phyloP scores from a whole-genome alignment of 495 filamentous ascomycete genomes.

The Entonaema liquescens region DNA sequence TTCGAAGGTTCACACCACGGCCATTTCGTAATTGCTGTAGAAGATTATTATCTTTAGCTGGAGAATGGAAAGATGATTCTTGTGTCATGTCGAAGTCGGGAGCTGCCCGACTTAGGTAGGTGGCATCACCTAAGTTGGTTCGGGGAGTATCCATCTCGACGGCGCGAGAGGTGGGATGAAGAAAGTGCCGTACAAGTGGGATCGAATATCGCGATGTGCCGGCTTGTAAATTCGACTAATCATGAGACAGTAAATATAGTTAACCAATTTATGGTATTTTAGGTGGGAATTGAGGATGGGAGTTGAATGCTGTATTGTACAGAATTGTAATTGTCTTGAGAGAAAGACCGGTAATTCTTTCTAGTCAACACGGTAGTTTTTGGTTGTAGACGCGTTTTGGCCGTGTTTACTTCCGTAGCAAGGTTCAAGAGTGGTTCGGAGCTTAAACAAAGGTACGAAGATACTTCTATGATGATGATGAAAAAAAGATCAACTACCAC shows the following conservation, averaged over 20 bases:
- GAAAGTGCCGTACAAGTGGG: conserved; percentile 29
- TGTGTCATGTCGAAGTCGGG: conserved; percentile 81
- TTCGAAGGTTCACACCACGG: conserved; percentile 68
- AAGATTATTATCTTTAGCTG: conserved; percentile 78
- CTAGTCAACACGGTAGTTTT: conserved; percentile 6
- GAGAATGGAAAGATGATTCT: conserved; percentile 85
- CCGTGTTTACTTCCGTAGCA: conserved; percentile 10
- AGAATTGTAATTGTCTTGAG: neutral
- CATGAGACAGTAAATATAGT: conserved; percentile 27
- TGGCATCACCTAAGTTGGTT: conserved; percentile 81
- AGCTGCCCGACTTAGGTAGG: conserved; percentile 71
- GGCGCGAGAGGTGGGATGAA: conserved; percentile 26
- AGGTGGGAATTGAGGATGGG: neutral
- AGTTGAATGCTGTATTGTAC: neutral
- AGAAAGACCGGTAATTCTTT: neutral
- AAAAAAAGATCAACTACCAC: too few relatives aligned
- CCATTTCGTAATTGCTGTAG: conserved; percentile 71
- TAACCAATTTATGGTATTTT: conserved; percentile 13
- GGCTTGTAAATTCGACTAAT: conserved; percentile 18
- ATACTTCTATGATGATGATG: too few relatives aligned
- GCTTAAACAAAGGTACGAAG: neutral
- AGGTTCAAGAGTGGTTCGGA: neutral
- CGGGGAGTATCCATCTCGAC: conserved; percentile 73
- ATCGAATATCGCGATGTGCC: conserved; percentile 26
- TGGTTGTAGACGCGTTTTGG: conserved; percentile 9